Evolutionary conservation across 192 early-diverging fungal genomes (phyloP).

Genomic region (Backusella sp.): DNA sequence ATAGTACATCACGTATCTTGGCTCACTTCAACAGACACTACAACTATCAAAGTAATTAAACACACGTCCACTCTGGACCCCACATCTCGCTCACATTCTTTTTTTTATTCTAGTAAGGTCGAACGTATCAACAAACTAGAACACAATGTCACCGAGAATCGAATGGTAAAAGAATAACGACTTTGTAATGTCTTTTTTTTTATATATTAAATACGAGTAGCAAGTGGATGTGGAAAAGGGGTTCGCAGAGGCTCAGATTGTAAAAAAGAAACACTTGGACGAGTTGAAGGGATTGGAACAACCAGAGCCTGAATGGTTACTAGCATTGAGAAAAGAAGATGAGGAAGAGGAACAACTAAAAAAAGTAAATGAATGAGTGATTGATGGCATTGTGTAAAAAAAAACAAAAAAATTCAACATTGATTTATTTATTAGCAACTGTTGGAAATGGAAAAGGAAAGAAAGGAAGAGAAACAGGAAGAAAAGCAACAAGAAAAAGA

Average conservation of each 20-base stretch:
- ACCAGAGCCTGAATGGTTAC: slow-evolving; percentile 17
- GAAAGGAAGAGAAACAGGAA: neutral
- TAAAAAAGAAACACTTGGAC: slow-evolving; percentile 15
- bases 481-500: neutral
- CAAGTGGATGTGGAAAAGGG: slow-evolving; percentile 28
- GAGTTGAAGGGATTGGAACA: neutral
- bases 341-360: slow-evolving; percentile 6
- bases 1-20: slow-evolving; percentile 29
- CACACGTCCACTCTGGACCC: too few relatives aligned
- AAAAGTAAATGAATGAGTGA: neutral
- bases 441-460: neutral
- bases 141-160: neutral
- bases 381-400: too few relatives aligned
- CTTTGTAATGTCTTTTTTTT: neutral
- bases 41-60: neutral
- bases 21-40: neutral
- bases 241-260: slow-evolving; percentile 10
- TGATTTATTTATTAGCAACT: neutral
- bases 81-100: neutral
- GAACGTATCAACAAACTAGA: neutral
- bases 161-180: neutral
- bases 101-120: neutral
- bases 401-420: too few relatives aligned
- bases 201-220: neutral
- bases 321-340: slow-evolving; percentile 4